Percentiles rank a stretch among this genome's conserved stretches.
These are phyloP conservation scores for Fraxinus albicans DNA, from an alignment of 305 asterid genomes.

Conservation along the genomic window DNA sequence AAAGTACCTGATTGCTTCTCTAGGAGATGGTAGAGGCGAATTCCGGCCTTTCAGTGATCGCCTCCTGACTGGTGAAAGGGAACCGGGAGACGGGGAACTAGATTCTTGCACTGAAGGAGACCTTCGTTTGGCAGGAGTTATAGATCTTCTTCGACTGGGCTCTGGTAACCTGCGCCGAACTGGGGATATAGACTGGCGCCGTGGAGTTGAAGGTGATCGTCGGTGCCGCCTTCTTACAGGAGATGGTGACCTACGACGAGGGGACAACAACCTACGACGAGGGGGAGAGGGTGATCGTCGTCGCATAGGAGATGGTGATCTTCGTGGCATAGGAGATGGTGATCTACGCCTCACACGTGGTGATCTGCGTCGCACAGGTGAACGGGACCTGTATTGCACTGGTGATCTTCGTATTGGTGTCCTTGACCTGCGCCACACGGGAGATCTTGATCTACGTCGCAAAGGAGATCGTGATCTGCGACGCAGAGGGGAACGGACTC, in stretches of 20 bases:
- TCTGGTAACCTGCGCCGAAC: conserved; percentile 45
- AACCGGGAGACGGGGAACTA: conserved; percentile 56
- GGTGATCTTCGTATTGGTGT: conserved; percentile 54
- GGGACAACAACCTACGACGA: conserved; percentile 43
- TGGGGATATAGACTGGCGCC: conserved; percentile 54
- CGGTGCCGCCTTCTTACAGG: conserved; percentile 47
- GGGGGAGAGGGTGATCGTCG: conserved; percentile 37
- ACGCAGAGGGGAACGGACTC: conserved; percentile 56
- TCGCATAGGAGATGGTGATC: conserved; percentile 37
- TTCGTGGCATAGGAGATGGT: conserved; percentile 46
- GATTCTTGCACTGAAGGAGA: conserved; percentile 50
- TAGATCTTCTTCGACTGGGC: conserved; percentile 48
- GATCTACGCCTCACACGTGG: conserved; percentile 43
- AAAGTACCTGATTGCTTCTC: conserved; percentile 49
- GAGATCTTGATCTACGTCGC: conserved; percentile 55
- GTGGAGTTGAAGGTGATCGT: conserved; percentile 51
- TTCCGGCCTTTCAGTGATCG: conserved; percentile 41
- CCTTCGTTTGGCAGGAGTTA: conserved; percentile 42
- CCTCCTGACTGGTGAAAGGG: conserved; percentile 53
- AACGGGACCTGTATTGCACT: conserved; percentile 42
- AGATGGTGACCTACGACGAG: conserved; percentile 47
- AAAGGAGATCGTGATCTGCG: conserved; percentile 62
- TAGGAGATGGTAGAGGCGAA: conserved; percentile 59
- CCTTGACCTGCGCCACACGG: conserved; percentile 48
- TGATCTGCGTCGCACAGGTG: conserved; percentile 50